These are phyloP conservation scores for Hypomontagnella submonticulosa DNA, from an alignment of 495 filamentous ascomycete genomes.

Conservation along the genomic window DNA sequence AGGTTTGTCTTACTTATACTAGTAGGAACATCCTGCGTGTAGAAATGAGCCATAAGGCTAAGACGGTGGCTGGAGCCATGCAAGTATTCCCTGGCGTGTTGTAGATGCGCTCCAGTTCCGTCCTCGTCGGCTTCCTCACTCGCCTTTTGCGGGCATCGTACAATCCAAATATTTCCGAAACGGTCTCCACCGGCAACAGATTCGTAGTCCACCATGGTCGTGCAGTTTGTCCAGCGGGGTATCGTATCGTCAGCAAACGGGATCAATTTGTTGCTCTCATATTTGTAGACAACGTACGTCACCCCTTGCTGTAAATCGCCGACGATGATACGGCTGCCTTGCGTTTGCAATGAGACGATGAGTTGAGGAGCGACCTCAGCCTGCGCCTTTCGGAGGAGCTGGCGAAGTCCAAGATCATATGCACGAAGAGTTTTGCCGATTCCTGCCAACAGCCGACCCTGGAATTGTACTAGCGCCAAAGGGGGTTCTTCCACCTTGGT, in stretches of 20 bases:
- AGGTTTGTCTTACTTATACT: slow-evolving; percentile 89
- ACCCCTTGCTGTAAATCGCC: slow-evolving; percentile 92
- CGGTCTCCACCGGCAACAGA: slow-evolving; percentile 95
- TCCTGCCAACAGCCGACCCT: slow-evolving; percentile 87
- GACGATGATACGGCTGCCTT: slow-evolving; percentile 90
- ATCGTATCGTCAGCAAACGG: slow-evolving; percentile 92
- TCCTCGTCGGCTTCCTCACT: slow-evolving; percentile 93
- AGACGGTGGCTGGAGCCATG: slow-evolving; percentile 88
- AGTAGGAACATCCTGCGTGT: slow-evolving; percentile 90
- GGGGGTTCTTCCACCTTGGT: slow-evolving; percentile 90
- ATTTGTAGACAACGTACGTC: slow-evolving; percentile 93
- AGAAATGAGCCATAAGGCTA: slow-evolving; percentile 86
- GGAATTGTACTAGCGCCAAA: slow-evolving; percentile 88
- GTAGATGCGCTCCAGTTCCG: slow-evolving; percentile 85
- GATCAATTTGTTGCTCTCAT: slow-evolving; percentile 87
- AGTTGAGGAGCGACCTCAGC: slow-evolving; percentile 80
- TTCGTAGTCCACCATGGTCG: slow-evolving; percentile 96
- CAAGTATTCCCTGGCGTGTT: slow-evolving; percentile 88
- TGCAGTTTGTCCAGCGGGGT: slow-evolving; percentile 86
- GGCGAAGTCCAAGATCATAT: slow-evolving; percentile 90
- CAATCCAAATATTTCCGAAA: slow-evolving; percentile 94
- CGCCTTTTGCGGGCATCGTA: slow-evolving; percentile 86
- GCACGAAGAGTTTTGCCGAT: slow-evolving; percentile 83
- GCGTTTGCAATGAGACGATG: slow-evolving; percentile 88
- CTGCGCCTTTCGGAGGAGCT: slow-evolving; percentile 91